Percentiles rank a stretch among this genome's conserved stretches.
These are phyloP conservation scores for Anastatica hierochuntica DNA, from an alignment of 345 rosid species.

Conservation along the genomic window DNA sequence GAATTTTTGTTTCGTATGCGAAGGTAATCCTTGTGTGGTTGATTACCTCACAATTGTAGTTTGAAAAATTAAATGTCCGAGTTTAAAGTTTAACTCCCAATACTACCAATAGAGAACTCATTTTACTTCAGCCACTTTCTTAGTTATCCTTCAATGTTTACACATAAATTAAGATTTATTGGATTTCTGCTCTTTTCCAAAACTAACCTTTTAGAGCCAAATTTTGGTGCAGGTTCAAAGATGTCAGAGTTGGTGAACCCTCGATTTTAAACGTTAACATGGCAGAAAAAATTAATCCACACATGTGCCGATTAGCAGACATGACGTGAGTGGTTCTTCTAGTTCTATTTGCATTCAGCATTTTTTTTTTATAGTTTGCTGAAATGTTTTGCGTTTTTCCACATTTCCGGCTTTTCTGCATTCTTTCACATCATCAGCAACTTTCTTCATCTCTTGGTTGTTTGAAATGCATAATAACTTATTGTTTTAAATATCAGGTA, in stretches of 20 bases:
- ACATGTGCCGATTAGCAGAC: constrained; percentile 74
- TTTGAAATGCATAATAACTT: constrained; percentile 2
- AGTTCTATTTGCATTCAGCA: constrained; percentile 9
- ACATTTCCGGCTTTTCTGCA: background rate
- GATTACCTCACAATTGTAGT: no score
- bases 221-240: constrained; percentile 49
- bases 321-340: constrained; percentile 44
- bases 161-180: background rate
- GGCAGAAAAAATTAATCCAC: constrained; percentile 43
- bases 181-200: background rate
- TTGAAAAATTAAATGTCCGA: no score
- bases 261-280: constrained; percentile 26
- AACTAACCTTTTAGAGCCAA: background rate
- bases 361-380: background rate
- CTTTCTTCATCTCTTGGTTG: background rate
- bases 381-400: background rate
- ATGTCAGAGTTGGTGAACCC: constrained; percentile 63
- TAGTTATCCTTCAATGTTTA: background rate
- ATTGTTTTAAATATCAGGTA: constrained; percentile 35
- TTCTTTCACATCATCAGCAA: background rate
- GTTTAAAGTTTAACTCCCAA: no score
- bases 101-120: no score
- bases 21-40: no score
- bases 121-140: no score
- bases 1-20: no score